phyloP scores from a whole-genome alignment of 306 rosid species.

The Pueraria montana region DNA sequence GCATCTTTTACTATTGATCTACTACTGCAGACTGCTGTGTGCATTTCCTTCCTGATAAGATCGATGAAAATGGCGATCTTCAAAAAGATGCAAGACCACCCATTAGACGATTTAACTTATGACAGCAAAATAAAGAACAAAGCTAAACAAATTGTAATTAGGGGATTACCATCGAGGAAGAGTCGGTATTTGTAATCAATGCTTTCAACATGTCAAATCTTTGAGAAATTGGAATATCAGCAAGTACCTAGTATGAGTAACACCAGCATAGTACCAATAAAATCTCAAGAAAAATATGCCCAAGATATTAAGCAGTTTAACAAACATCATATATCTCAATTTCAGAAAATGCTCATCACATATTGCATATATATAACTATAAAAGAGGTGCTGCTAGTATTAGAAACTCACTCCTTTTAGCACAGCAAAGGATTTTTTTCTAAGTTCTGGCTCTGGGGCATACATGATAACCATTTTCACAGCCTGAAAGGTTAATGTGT shows the following conservation, averaged over 20 bases:
- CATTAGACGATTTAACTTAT: slow-evolving; percentile 45
- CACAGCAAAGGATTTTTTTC: slow-evolving; percentile 74
- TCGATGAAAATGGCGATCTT: slow-evolving; percentile 87
- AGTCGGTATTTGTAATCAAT: slow-evolving; percentile 72
- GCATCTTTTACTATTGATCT: slow-evolving; percentile 47
- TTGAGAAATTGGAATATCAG: slow-evolving; percentile 73
- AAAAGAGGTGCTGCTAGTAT: slow-evolving; percentile 7
- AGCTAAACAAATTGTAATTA: slow-evolving; percentile 32
- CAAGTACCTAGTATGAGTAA: slow-evolving; percentile 69
- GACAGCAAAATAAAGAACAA: slow-evolving; percentile 1
- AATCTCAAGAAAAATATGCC: slow-evolving; percentile 23
- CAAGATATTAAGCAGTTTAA: slow-evolving; percentile 17
- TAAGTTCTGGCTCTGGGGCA: slow-evolving; percentile 65
- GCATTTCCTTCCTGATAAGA: slow-evolving; percentile 74
- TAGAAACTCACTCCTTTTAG: slow-evolving; percentile 71
- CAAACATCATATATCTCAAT: slow-evolving; percentile 36
- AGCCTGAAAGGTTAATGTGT: slow-evolving; percentile 69
- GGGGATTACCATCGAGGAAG: slow-evolving; percentile 84
- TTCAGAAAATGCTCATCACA: slow-evolving; percentile 19
- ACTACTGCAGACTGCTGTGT: slow-evolving; percentile 58
- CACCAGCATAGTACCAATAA: slow-evolving; percentile 34
- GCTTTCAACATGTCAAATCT: slow-evolving; percentile 78
- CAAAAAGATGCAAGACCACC: slow-evolving; percentile 41
- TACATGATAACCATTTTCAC: slow-evolving; percentile 75
- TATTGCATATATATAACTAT: slow-evolving; percentile 7